Evolutionary conservation across 2,329 filamentous ascomycete species (phyloP).

Genomic region (Cadophora sp.): DNA sequence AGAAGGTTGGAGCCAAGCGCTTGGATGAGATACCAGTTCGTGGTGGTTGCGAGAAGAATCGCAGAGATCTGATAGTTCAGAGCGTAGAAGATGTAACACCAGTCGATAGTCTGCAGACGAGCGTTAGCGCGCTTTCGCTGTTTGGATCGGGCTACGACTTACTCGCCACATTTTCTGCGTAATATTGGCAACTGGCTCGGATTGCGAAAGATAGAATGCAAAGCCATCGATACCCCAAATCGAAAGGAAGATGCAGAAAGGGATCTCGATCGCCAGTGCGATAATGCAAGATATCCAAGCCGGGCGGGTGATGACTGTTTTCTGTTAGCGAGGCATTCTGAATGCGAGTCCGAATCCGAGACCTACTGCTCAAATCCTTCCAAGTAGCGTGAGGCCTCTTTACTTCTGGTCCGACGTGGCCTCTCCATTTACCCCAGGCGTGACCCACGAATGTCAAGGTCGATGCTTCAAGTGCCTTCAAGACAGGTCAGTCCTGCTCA

Average conservation of each 20-base stretch:
- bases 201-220: conserved; percentile 66
- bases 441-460: conserved; percentile 71
- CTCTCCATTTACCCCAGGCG: conserved; percentile 63
- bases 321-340: not conserved
- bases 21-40: conserved; percentile 72
- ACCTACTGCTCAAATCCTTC: conserved; percentile 45
- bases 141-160: conserved; percentile 27
- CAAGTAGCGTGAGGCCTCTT: conserved; percentile 44
- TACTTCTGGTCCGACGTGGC: conserved; percentile 42
- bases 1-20: conserved; percentile 70
- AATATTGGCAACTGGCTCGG: conserved; percentile 62
- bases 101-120: conserved; percentile 55
- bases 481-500: not conserved
- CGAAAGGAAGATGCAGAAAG: conserved; percentile 67
- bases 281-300: conserved; percentile 60
- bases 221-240: conserved; percentile 65
- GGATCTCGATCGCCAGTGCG: conserved; percentile 65
- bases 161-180: conserved; percentile 63
- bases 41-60: conserved; percentile 66
- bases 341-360: not conserved
- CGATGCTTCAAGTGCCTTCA: conserved; percentile 65
- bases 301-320: conserved; percentile 54
- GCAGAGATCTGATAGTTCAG: conserved; percentile 69
- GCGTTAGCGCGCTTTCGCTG: not conserved
- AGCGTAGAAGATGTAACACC: conserved; percentile 75